Evolutionary conservation across 805 yeast genomes (phyloP).

Genomic region (Jamesozyma hellenica): DNA sequence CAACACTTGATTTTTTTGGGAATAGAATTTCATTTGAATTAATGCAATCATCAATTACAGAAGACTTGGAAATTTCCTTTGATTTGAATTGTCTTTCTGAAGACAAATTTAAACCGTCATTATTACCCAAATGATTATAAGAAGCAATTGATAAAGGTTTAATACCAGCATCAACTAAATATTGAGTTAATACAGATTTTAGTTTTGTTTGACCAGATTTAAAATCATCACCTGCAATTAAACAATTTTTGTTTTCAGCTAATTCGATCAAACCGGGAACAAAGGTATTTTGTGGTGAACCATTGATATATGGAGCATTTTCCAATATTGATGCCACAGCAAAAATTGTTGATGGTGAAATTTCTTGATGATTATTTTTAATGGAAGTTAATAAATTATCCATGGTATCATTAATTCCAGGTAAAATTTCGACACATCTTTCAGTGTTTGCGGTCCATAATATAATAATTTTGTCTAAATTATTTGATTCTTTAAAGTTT

Average conservation of each 20-base stretch:
- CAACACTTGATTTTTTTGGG: constrained; percentile 45
- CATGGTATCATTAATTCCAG: constrained; percentile 81
- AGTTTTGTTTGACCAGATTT: constrained; percentile 93
- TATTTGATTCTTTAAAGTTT: constrained; percentile 61
- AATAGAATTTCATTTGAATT: constrained; percentile 77
- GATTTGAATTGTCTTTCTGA: constrained; percentile 92
- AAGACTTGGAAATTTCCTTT: constrained; percentile 86
- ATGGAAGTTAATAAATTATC: constrained; percentile 67
- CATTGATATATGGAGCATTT: constrained; percentile 82
- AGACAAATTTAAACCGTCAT: constrained; percentile 85
- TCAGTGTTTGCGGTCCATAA: constrained; percentile 98
- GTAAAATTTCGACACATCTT: constrained; percentile 68
- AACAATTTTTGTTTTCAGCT: constrained; percentile 64
- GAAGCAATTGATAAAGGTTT: constrained; percentile 91
- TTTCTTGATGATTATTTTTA: constrained; percentile 70
- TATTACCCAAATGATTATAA: constrained; percentile 92
- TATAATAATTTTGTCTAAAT: constrained; percentile 77
- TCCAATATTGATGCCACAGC: constrained; percentile 91
- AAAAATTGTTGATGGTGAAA: constrained; percentile 87
- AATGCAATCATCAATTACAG: constrained; percentile 90
- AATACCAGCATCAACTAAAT: constrained; percentile 93
- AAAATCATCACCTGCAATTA: constrained; percentile 95
- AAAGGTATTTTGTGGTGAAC: constrained; percentile 95
- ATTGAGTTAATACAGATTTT: constrained; percentile 94
- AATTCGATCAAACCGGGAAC: constrained; percentile 90